Conservation (phyloP, 306 rosid genomes). For the barrel medic (Medicago truncatula) region MtrunA17r5.0-ANR NC_053048.1:53054501-53055000, state of each 20-base stretch:
- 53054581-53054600: constrained; percentile 51
- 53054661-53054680: constrained; percentile 28
- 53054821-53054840: background rate
- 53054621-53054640: background rate
- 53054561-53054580: constrained; percentile 45
- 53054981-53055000: constrained; percentile 35
- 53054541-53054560: no score
- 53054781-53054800: constrained; percentile 8
- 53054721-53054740: background rate
- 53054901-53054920: no score
- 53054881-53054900: background rate
- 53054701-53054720: background rate
- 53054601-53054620: constrained; percentile 19
- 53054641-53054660: constrained; percentile 54
- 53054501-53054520: no score
- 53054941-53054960: background rate
- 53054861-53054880: background rate
- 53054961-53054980: background rate
- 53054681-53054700: constrained; percentile 12
- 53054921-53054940: background rate
- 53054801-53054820: constrained; percentile 56
- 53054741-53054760: constrained; percentile 24
- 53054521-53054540: no score
- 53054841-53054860: no score
- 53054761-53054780: constrained; percentile 34